phyloP scores from a whole-genome alignment of 306 rosid genomes.

The Lathyrus tuberosus region DNA sequence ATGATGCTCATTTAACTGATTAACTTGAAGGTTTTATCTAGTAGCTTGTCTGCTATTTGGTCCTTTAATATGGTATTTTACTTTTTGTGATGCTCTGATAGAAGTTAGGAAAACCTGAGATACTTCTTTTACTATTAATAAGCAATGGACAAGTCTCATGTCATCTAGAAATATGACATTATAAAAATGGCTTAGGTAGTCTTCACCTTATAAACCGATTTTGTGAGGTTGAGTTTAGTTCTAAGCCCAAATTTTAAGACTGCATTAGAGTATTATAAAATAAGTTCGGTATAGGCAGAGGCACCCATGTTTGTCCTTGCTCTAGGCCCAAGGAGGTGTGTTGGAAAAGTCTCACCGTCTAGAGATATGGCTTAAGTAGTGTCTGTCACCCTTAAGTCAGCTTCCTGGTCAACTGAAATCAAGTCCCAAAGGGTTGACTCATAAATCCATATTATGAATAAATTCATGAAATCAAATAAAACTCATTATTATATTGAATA shows the following conservation, averaged over 20 bases:
- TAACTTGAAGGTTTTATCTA: constrained; percentile 21
- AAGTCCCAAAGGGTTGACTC: constrained; percentile 9
- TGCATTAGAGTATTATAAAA: not conserved
- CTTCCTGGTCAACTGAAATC: not conserved
- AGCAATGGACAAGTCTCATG: not conserved
- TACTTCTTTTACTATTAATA: constrained; percentile 20
- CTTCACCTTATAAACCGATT: not conserved
- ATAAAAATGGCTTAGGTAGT: not conserved
- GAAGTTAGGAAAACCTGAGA: constrained; percentile 27
- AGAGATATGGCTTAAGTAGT: constrained; percentile 1
- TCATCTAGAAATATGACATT: not conserved
- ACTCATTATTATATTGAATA: not conserved
- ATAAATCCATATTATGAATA: not conserved
- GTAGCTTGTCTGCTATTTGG: constrained; percentile 16
- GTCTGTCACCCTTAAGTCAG: not conserved
- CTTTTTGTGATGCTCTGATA: not conserved
- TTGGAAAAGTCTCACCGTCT: constrained; percentile 1
- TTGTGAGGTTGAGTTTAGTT: not conserved
- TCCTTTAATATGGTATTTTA: constrained; percentile 4
- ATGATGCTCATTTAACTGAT: constrained; percentile 10
- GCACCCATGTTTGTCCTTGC: not conserved
- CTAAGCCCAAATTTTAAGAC: not conserved
- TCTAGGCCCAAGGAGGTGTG: not conserved
- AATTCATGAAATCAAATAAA: not conserved
- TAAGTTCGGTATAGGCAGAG: not conserved